phyloP scores from a whole-genome alignment of 257 asterid species.

The Penstemon newberryi region DNA sequence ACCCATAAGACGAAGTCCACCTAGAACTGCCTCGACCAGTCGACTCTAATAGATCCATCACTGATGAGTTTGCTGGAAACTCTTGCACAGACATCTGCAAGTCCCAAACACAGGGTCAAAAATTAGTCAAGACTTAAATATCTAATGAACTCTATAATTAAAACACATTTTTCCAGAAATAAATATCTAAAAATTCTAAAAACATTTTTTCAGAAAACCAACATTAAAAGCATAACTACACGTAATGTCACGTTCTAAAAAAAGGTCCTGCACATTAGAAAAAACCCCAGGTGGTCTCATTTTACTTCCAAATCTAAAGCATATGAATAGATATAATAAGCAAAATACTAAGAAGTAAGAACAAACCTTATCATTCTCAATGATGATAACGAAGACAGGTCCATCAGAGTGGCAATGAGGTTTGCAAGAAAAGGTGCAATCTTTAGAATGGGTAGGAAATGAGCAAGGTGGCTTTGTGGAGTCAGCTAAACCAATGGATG shows the following conservation, averaged over 20 bases:
- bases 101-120: background rate
- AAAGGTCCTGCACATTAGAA: background rate
- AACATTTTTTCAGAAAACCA: too few relatives aligned
- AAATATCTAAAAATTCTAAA: too few relatives aligned
- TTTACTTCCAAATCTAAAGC: background rate
- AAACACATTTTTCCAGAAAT: too few relatives aligned
- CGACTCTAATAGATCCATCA: conserved; percentile 67
- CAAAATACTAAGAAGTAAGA: background rate
- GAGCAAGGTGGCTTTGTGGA: conserved; percentile 67
- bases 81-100: conserved; percentile 98
- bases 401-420: conserved; percentile 71
- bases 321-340: background rate
- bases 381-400: conserved; percentile 75
- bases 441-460: conserved; percentile 78
- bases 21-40: conserved; percentile 67
- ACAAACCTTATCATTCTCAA: conserved; percentile 90
- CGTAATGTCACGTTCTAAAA: too few relatives aligned
- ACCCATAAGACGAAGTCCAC: conserved; percentile 55
- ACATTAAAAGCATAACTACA: too few relatives aligned
- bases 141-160: background rate
- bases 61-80: conserved; percentile 67
- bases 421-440: conserved; percentile 76
- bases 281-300: background rate
- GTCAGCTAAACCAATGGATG: conserved; percentile 49
- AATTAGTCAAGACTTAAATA: background rate